These are phyloP conservation scores for Penicillium sp. DNA, from an alignment of 2,329 filamentous ascomycete genomes.

Conservation along the genomic window DNA sequence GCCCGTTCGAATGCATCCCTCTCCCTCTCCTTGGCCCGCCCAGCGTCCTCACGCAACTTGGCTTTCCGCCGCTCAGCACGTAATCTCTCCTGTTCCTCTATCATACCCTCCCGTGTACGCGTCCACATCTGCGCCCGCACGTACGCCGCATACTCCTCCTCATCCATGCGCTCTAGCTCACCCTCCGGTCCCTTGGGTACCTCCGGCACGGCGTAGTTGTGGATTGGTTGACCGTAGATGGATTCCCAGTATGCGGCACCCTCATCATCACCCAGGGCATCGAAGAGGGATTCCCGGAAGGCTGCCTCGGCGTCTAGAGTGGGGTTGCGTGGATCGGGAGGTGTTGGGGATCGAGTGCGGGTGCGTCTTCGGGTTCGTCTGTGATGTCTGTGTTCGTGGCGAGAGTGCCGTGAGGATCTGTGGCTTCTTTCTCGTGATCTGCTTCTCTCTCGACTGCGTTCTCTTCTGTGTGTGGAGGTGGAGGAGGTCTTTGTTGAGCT, in stretches of 20 bases:
- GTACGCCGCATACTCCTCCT: constrained; percentile 87
- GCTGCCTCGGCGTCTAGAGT: constrained; percentile 73
- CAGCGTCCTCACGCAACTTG: constrained; percentile 47
- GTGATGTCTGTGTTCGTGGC: not conserved
- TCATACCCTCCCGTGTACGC: constrained; percentile 80
- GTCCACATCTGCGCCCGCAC: constrained; percentile 95
- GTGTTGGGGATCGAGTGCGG: not conserved
- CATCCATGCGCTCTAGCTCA: constrained; percentile 79
- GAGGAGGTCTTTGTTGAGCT: constrained; percentile 17
- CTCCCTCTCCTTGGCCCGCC: constrained; percentile 27
- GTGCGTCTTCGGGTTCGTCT: not conserved
- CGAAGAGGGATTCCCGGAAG: constrained; percentile 93
- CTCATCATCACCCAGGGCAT: constrained; percentile 95
- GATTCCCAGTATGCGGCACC: constrained; percentile 93
- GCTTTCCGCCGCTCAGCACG: constrained; percentile 57
- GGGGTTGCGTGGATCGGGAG: constrained; percentile 38
- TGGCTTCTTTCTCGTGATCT: not conserved
- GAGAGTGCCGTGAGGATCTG: not conserved
- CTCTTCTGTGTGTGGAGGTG: constrained; percentile 25
- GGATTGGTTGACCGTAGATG: constrained; percentile 95
- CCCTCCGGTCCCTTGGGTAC: constrained; percentile 54
- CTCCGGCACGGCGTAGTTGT: constrained; percentile 68
- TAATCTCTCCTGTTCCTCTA: constrained; percentile 72
- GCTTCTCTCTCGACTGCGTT: constrained; percentile 16
- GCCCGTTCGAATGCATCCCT: constrained; percentile 59